Evolutionary conservation across 148 eudicot species (phyloP).

Genomic region (Silene conica): DNA sequence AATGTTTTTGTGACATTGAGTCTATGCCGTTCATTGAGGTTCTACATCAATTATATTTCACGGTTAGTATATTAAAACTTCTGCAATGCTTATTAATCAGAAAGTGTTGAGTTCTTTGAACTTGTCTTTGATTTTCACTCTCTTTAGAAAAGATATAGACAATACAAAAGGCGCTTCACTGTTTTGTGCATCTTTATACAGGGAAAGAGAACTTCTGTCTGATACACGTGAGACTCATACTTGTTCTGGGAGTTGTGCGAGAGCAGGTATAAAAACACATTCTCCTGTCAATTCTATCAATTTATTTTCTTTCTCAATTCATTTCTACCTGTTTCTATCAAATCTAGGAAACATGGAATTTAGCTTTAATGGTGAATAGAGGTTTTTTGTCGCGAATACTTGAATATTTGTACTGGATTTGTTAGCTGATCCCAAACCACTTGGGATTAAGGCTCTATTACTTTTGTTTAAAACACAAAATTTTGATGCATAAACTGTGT

Average conservation of each 20-base stretch:
- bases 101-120: neutral
- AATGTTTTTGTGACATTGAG: constrained; percentile 78
- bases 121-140: neutral
- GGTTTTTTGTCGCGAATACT: too few species aligned
- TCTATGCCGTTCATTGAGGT: constrained; percentile 99
- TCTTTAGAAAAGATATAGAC: neutral
- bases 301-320: neutral
- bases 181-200: constrained; percentile 20
- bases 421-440: too few species aligned
- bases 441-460: too few species aligned
- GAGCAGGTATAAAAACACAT: constrained; percentile 67
- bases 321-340: too few species aligned
- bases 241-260: constrained; percentile 91
- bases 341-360: too few species aligned
- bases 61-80: constrained; percentile 57
- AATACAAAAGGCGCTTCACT: too few species aligned
- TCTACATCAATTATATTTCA: constrained; percentile 72
- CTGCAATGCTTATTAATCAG: neutral
- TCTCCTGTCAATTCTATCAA: neutral
- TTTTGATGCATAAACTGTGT: too few species aligned
- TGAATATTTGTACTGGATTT: too few species aligned
- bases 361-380: too few species aligned
- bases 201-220: constrained; percentile 88
- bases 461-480: too few species aligned
- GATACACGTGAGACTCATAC: constrained; percentile 90